Evolutionary conservation across 371 early-diverging fungal genomes (phyloP).

Genomic region (Pancytospora philotis): DNA sequence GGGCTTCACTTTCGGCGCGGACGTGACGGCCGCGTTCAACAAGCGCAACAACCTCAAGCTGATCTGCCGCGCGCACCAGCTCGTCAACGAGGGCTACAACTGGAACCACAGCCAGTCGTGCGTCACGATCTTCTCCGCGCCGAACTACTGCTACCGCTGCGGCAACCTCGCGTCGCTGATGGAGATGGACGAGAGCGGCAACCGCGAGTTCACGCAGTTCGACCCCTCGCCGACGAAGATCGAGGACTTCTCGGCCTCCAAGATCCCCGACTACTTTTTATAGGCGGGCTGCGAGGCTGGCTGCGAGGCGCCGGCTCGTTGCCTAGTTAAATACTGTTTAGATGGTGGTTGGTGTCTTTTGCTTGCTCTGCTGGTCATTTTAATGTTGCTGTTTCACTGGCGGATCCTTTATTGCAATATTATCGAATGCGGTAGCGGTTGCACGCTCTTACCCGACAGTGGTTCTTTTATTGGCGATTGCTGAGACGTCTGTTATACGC

Average conservation of each 20-base stretch:
- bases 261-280: slow-evolving; percentile 76
- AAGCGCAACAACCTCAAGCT: slow-evolving; percentile 85
- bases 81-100: slow-evolving; percentile 97
- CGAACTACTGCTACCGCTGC: slow-evolving; percentile 97
- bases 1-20: slow-evolving; percentile 90
- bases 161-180: slow-evolving; percentile 94
- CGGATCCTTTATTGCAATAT: too few species aligned
- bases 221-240: slow-evolving; percentile 92
- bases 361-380: too few species aligned
- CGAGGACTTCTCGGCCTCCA: slow-evolving; percentile 85
- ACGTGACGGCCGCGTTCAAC: slow-evolving; percentile 81
- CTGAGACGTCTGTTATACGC: too few species aligned
- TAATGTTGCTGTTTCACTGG: too few species aligned
- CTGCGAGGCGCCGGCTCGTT: too few species aligned
- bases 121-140: slow-evolving; percentile 96
- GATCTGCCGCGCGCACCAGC: slow-evolving; percentile 94
- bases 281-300: too few species aligned
- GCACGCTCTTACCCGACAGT: too few species aligned
- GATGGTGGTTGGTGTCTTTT: too few species aligned
- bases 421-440: too few species aligned
- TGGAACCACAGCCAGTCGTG: slow-evolving; percentile 91
- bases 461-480: too few species aligned
- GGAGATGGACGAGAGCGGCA: slow-evolving; percentile 79
- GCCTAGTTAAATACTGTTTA: too few species aligned
- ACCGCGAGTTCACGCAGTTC: slow-evolving; percentile 70